Percentiles rank a stretch among this genome's conserved stretches.
Conservation (phyloP, 1,284 basidiomycete species). For the Puccinia triticina region DNA sequence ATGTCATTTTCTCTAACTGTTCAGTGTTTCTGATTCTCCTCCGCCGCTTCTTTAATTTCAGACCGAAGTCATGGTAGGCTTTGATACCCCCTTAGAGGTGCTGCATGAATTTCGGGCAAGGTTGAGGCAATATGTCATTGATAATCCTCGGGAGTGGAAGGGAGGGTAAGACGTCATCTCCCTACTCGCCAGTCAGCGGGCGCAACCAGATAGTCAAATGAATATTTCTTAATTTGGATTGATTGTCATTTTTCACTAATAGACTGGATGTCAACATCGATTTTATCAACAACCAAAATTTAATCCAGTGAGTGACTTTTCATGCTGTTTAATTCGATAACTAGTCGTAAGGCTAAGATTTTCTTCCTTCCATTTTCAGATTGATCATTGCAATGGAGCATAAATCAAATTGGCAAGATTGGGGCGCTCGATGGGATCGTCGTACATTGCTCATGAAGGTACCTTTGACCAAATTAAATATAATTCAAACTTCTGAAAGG, state of each 20-base stretch:
- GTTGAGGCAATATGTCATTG: slow-evolving; percentile 68
- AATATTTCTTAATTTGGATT: not conserved
- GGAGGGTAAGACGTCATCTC: slow-evolving; percentile 53
- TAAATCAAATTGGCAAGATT: slow-evolving; percentile 82
- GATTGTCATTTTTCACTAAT: not conserved
- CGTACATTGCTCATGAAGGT: slow-evolving; percentile 58
- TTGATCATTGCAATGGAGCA: slow-evolving; percentile 76
- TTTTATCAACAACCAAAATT: slow-evolving; percentile 58
- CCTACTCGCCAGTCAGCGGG: not conserved
- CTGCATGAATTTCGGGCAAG: slow-evolving; percentile 70
- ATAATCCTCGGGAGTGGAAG: slow-evolving; percentile 76
- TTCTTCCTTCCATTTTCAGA: slow-evolving; percentile 56
- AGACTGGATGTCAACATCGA: slow-evolving; percentile 59
- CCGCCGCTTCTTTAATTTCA: not conserved
- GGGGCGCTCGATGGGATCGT: slow-evolving; percentile 70
- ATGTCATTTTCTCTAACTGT: not conserved
- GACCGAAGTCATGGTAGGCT: slow-evolving; percentile 55
- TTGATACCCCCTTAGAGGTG: slow-evolving; percentile 60
- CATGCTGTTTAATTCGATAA: too few species aligned
- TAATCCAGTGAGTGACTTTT: slow-evolving; percentile 49
- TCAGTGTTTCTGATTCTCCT: not conserved
- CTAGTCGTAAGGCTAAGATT: too few species aligned
- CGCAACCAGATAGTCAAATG: not conserved
- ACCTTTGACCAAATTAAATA: not conserved
- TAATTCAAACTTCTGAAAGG: not conserved